These are phyloP conservation scores for Rhipidocladum racemiflorum DNA, from an alignment of 176 grass and related monocot genomes.

Conservation along the genomic window DNA sequence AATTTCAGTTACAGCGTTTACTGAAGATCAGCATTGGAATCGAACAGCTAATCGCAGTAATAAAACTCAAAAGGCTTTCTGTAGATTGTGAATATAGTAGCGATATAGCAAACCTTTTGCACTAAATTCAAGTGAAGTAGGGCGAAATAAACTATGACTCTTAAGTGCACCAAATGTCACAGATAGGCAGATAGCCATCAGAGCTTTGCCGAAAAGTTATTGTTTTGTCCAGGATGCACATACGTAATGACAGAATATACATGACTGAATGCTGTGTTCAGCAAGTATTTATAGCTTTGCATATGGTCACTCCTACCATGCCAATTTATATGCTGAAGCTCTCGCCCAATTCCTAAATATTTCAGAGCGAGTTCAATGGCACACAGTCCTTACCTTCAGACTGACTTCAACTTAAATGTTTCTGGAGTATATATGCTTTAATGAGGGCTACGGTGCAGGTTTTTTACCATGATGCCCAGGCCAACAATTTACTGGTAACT, in stretches of 20 bases:
- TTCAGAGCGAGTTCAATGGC: background rate
- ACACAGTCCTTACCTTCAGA: background rate
- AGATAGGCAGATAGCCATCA: too few relatives aligned
- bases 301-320: background rate
- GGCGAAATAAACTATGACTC: too few relatives aligned
- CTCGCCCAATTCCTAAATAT: background rate
- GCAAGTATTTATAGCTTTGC: background rate
- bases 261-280: background rate
- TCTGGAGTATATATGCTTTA: background rate
- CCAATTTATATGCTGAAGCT: background rate
- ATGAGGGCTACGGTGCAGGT: conserved; percentile 3
- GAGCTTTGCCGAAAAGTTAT: too few relatives aligned
- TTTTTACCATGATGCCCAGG: background rate
- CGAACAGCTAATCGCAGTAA: too few relatives aligned
- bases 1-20: too few relatives aligned
- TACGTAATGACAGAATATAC: background rate
- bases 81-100: too few relatives aligned
- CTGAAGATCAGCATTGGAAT: too few relatives aligned
- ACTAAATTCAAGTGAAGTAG: too few relatives aligned
- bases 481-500: background rate
- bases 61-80: too few relatives aligned
- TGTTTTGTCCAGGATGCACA: background rate
- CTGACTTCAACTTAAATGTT: background rate
- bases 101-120: too few relatives aligned
- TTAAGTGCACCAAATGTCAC: too few relatives aligned